Conservation (phyloP, 2,329 filamentous ascomycete genomes). For the Blumeria hordei region DNA sequence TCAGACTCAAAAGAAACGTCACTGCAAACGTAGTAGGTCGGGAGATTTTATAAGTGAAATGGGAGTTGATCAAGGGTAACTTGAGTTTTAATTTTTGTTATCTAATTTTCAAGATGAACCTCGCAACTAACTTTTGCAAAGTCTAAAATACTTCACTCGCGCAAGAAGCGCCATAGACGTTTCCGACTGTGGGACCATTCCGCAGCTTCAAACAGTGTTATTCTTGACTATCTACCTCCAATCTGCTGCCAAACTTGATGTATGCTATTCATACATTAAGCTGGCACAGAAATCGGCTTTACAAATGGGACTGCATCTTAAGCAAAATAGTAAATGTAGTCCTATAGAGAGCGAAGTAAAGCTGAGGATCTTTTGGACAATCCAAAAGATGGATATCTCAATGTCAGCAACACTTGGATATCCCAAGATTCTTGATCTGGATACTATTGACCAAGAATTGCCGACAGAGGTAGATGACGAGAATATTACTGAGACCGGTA, state of each 20-base stretch:
- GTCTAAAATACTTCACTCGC: slow-evolving; percentile 47
- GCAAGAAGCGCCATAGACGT: too few species aligned
- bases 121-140: slow-evolving; percentile 19
- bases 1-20: too few species aligned
- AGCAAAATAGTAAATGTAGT: slow-evolving; percentile 35
- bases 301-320: slow-evolving; percentile 54
- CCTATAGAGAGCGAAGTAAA: slow-evolving; percentile 26
- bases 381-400: too few species aligned
- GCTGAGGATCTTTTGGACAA: too few species aligned
- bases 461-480: slow-evolving; percentile 43
- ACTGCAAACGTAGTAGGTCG: too few species aligned
- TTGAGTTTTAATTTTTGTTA: too few species aligned
- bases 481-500: slow-evolving; percentile 31
- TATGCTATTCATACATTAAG: slow-evolving; percentile 59
- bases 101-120: too few species aligned
- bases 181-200: too few species aligned
- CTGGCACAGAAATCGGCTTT: slow-evolving; percentile 55
- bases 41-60: too few species aligned
- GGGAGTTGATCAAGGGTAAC: too few species aligned
- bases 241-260: slow-evolving; percentile 52
- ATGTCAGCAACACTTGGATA: slow-evolving; percentile 43
- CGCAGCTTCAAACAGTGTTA: slow-evolving; percentile 34
- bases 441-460: slow-evolving; percentile 44
- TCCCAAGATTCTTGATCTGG: slow-evolving; percentile 34
- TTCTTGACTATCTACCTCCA: slow-evolving; percentile 68